phyloP scores from a whole-genome alignment of 208 protist genomes.

The Wallacemonas sp. region DNA sequence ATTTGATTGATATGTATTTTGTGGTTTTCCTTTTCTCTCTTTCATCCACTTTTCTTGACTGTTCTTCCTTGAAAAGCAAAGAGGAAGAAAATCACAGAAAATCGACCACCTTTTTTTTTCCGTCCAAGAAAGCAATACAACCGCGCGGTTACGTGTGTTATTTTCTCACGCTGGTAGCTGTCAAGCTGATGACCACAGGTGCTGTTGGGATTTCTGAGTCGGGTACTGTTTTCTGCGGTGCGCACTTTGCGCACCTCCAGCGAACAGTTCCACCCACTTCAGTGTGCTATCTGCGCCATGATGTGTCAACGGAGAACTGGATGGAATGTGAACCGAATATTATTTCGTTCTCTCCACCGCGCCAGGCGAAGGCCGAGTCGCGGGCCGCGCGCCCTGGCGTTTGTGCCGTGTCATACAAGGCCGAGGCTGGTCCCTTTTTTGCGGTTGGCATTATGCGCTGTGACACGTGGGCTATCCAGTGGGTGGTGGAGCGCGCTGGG shows the following conservation, averaged over 20 bases:
- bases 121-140: too few species aligned
- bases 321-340: background rate
- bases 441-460: slow-evolving; percentile 62
- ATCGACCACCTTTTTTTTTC: too few species aligned
- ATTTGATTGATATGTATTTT: slow-evolving; percentile 14
- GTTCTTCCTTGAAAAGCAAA: background rate
- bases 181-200: too few species aligned
- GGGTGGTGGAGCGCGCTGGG: slow-evolving; percentile 35
- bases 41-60: too few species aligned
- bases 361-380: background rate
- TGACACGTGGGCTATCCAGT: slow-evolving; percentile 82
- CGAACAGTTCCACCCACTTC: background rate
- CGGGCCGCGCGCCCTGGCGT: background rate
- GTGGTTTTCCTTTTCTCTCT: slow-evolving; percentile 16
- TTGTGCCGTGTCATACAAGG: slow-evolving; percentile 22
- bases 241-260: background rate
- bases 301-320: background rate
- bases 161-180: too few species aligned
- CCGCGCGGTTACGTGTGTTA: too few species aligned
- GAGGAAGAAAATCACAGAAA: slow-evolving; percentile 10
- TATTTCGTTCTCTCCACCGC: background rate
- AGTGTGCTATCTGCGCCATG: background rate
- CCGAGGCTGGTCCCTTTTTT: slow-evolving; percentile 41
- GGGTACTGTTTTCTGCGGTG: slow-evolving; percentile 7
- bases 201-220: slow-evolving; percentile 6